These are phyloP conservation scores for Protoeuglena noctilucae DNA, from an alignment of 139 green algal genomes.

Conservation along the genomic window DNA sequence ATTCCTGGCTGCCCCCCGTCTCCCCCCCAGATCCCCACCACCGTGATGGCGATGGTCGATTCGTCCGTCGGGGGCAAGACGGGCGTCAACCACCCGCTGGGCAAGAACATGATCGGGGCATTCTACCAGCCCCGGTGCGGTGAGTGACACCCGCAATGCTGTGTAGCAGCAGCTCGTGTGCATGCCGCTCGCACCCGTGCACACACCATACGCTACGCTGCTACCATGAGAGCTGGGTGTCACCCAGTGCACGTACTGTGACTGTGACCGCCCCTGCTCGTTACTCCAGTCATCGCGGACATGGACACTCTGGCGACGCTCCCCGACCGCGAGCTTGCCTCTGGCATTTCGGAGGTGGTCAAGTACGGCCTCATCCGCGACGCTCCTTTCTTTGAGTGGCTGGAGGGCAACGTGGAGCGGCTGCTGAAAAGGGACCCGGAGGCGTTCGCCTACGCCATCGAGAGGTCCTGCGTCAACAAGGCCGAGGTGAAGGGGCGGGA, in stretches of 20 bases:
- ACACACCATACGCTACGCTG: no score
- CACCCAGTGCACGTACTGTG: no score
- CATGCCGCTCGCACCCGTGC: no score
- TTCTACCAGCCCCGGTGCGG: constrained; percentile 47
- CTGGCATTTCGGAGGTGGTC: constrained; percentile 87
- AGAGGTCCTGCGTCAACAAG: constrained; percentile 95
- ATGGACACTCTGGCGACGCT: constrained; percentile 71
- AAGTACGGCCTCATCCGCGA: constrained; percentile 98
- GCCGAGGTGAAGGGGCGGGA: background rate
- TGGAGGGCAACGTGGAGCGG: constrained; percentile 76
- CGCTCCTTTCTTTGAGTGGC: constrained; percentile 81
- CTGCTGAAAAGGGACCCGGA: constrained; percentile 64
- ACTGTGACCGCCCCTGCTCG: constrained; percentile 31
- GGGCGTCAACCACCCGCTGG: constrained; percentile 90
- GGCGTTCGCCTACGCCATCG: constrained; percentile 75
- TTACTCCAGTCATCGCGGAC: constrained; percentile 95
- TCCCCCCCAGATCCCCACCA: constrained; percentile 92
- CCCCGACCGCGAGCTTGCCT: constrained; percentile 75
- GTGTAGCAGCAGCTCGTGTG: no score
- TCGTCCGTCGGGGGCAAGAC: constrained; percentile 97
- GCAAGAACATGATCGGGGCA: constrained; percentile 99
- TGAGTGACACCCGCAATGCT: no score
- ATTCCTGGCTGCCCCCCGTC: no score
- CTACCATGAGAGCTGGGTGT: no score
- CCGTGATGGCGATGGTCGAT: constrained; percentile 95